Percentiles rank a stretch among this genome's conserved stretches.
Evolutionary conservation across 2,329 filamentous ascomycete species (phyloP).

Genomic region (Neurospora crassa): DNA sequence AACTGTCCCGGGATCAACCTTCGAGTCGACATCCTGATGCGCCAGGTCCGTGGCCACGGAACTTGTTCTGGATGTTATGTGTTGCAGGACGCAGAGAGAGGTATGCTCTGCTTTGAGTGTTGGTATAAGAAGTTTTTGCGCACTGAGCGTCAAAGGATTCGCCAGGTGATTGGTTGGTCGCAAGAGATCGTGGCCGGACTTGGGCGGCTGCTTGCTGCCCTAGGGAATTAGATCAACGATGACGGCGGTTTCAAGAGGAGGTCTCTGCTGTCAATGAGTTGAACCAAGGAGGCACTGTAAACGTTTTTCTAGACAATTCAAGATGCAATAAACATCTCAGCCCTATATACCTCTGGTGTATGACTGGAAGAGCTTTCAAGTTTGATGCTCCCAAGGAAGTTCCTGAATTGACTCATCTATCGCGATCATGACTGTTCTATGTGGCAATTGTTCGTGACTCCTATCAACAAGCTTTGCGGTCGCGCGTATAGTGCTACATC

Average conservation of each 20-base stretch:
- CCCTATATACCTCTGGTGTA: background rate
- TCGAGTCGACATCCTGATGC: background rate
- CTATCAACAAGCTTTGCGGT: background rate
- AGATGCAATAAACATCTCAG: too few species aligned
- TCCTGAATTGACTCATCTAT: background rate
- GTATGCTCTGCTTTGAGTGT: background rate
- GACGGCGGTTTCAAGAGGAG: too few species aligned
- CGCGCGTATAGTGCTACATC: rapidly evolving
- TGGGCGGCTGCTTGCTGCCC: background rate
- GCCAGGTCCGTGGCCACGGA: background rate
- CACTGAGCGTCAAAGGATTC: background rate
- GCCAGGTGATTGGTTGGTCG: background rate
- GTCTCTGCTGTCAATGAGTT: background rate
- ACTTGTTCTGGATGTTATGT: background rate
- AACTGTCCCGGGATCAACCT: background rate
- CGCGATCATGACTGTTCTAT: background rate
- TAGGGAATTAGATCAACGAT: background rate
- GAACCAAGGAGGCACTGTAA: background rate
- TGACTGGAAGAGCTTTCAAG: background rate
- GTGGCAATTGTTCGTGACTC: background rate
- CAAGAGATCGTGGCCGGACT: background rate
- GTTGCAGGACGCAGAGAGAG: background rate
- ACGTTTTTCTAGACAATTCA: too few species aligned
- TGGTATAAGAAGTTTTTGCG: background rate
- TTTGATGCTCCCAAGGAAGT: background rate